A percentile compares a stretch with the other conserved stretches of the same genome.
These are phyloP conservation scores for Hymenoscyphus salicellus DNA, from an alignment of 2,329 filamentous ascomycete species.

Conservation along the genomic window DNA sequence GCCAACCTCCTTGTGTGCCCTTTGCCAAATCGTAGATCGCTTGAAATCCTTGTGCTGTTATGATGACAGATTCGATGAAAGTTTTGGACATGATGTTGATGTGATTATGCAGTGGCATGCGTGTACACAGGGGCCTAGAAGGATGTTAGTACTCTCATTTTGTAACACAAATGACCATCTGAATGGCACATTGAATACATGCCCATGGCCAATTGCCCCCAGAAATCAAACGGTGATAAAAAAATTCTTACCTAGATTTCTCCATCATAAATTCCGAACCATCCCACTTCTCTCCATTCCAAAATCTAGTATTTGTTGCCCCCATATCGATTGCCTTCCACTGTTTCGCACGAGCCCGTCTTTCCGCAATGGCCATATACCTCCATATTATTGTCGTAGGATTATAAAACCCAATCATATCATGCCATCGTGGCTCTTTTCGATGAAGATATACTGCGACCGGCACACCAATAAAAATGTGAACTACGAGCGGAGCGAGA, in stretches of 20 bases:
- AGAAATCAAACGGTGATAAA: neutral
- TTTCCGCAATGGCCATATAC: constrained; percentile 19
- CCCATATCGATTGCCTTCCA: constrained; percentile 35
- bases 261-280: constrained; percentile 34
- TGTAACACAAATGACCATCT: no score
- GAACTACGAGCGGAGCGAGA: constrained; percentile 36
- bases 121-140: no score
- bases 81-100: neutral
- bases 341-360: constrained; percentile 32
- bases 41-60: constrained; percentile 6
- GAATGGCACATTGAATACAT: no score
- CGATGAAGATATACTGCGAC: constrained; percentile 23
- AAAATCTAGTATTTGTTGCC: constrained; percentile 38
- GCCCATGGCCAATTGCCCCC: no score
- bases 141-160: no score
- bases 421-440: constrained; percentile 32
- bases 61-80: neutral
- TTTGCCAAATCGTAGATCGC: neutral
- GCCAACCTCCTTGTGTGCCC: neutral
- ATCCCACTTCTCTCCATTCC: constrained; percentile 37
- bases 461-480: constrained; percentile 33
- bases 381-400: constrained; percentile 31
- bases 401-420: constrained; percentile 35
- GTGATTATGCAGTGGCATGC: neutral
- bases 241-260: constrained; percentile 7